Percentiles rank a stretch among this genome's conserved stretches.
These are phyloP conservation scores for Colletotrichum agaves DNA, from an alignment of 2,329 filamentous ascomycete species.

Conservation along the genomic window DNA sequence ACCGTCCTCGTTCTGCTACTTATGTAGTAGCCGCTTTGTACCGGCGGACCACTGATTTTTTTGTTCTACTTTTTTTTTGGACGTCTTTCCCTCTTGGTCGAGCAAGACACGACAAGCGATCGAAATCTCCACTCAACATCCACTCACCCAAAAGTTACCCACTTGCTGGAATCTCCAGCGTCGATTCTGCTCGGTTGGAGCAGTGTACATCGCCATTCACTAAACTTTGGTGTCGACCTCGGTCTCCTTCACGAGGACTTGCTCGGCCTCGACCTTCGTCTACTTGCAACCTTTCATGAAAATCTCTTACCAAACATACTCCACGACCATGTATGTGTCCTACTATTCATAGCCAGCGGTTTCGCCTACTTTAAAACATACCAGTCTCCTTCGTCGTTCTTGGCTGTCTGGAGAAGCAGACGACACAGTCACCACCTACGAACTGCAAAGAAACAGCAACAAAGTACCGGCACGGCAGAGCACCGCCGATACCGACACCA, in stretches of 20 bases:
- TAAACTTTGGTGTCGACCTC: neutral
- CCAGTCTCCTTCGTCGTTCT: neutral
- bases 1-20: neutral
- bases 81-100: conserved; percentile 19
- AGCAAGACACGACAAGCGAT: conserved; percentile 16
- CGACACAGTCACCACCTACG: too few relatives aligned
- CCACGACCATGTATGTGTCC: conserved; percentile 26
- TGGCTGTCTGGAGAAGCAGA: too few relatives aligned
- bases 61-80: neutral
- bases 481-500: conserved; percentile 14
- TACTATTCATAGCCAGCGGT: conserved; percentile 21
- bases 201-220: neutral
- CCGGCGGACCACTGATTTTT: neutral
- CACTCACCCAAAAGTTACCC: conserved; percentile 31
- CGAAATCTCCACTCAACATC: conserved; percentile 21
- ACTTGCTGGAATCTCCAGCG: conserved; percentile 30
- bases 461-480: neutral
- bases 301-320: conserved; percentile 18
- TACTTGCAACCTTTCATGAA: conserved; percentile 8
- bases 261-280: neutral
- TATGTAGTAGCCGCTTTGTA: neutral
- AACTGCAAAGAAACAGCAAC: too few relatives aligned
- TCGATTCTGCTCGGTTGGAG: conserved; percentile 27
- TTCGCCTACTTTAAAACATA: neutral
- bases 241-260: neutral